Evolutionary conservation across 768 basidiomycete genomes (phyloP), one percentile per base, ranked within the genome.

Genomic region (Daedalea quercina): DNA sequence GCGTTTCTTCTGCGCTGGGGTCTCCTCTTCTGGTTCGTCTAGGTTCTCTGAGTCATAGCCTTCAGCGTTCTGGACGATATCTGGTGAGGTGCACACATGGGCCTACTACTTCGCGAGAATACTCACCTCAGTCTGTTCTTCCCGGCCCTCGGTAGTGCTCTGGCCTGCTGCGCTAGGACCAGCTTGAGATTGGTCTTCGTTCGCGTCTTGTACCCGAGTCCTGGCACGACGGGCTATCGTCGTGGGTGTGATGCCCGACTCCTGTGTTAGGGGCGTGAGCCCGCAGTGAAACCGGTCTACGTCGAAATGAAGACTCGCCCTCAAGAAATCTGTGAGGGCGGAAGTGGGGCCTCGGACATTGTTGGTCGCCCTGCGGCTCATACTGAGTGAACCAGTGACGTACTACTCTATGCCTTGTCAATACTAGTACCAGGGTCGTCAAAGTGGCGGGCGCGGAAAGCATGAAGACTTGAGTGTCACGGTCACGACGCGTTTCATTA

Each of bases 331-430:
- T 33, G 90, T 91, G 12, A 93, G 69, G 0, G 90, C 90, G 20
- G 88, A 91, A 0, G 86, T 81, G 2, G 91, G 90, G 0, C 91
- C 90, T 12, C 85, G 80, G 41, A 92, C 81, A 54, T 87, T 87
- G 65, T 80, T 79, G 1, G 13, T n/a, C n/a, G n/a, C 7, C 17
- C 52, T 44, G 6, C 65, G 58, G 48, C 56, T 61, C 66, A 65
- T 66, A 26, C 12, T 47, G 33, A 4, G 19, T 19, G 15, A 15
- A 15, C 4, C 19, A n/a, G n/a, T n/a, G n/a, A 15, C 37, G 15
- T 40, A 3, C 8, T 40, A 6, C 4, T 40, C 37, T 6, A 15
- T 40, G 37, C 37, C 13, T 15, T 40, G 37, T 15, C 37, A 40
- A 15, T 40, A 19, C 6, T 15, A 15, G 17, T 15, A 40, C 13